Base-by-base conservation (phyloP, 2,329 filamentous ascomycete species). In the Penicillium psychrosexuale region DNA sequence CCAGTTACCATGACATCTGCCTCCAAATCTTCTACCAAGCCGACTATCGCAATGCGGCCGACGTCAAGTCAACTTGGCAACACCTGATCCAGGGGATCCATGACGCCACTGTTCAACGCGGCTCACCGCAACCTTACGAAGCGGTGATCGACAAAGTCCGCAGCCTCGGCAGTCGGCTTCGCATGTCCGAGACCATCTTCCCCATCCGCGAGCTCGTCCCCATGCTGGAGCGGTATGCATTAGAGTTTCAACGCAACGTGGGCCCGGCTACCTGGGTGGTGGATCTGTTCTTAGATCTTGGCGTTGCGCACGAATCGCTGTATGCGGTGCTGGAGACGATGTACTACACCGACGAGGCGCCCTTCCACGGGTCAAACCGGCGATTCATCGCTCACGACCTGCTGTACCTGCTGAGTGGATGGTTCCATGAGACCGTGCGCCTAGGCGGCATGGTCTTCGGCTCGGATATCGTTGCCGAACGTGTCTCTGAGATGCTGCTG, bases 1-100 rank as follows among this genome's bases (percentile, higher is more conserved):
- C 91, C 2, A 88, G 86, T 47, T 99, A 99, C 79, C 93, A 91
- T 75, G 94, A 97, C 70, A 83, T 99, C 47, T 96, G 90, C 69
- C 83, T 99, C 8, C 81, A 93, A 56, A 96, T 99, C 67, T 97
- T 92, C 78, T 88, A 95, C 72, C 84, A 88, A 1, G 93, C 93
- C 43, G 91, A 97, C 72, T 90, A 96, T 77, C 88, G 93, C 65
- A 95, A 93, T 66, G 82, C 90, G 1, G 86, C 89, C 39, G 89
- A 94, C 59, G 94, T 99, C 65, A 82, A 83, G 51, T 81, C 86
- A 38, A 95, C 91, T 3, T 99, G 94, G 94, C 82, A 86, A 67
- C 87, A 87, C 64, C 80, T 97, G 19, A 85, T 99, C 58, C 82
- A 89, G 55, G 82, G 86, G 60, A 84, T 86, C 6, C 88, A 93